phyloP scores from a whole-genome alignment of 1,139 yeast species.

The Yamadazyma siamensis region DNA sequence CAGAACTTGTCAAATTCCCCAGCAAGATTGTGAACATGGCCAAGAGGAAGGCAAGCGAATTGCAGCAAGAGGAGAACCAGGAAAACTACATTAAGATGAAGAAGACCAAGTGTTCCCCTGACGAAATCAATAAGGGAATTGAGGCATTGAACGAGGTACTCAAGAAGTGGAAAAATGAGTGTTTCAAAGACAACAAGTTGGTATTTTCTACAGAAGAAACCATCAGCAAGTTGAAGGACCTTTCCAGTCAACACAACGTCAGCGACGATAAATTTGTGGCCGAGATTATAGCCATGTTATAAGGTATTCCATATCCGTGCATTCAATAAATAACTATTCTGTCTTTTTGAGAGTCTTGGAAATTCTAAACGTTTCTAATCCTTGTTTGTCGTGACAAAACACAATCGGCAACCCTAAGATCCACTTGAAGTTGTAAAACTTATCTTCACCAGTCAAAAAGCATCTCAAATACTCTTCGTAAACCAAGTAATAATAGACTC shows the following conservation, averaged over 20 bases:
- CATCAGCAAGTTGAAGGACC: conserved; percentile 31
- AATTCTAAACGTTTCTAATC: conserved; percentile 20
- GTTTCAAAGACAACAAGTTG: conserved; percentile 39
- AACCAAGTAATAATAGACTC: conserved; percentile 55
- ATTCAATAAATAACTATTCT: conserved; percentile 2
- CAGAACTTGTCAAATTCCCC: conserved; percentile 93
- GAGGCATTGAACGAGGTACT: conserved; percentile 52
- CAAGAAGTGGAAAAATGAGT: conserved; percentile 55
- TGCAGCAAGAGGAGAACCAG: conserved; percentile 63
- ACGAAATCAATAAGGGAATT: conserved; percentile 57
- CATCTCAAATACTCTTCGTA: conserved; percentile 72
- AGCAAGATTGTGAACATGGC: conserved; percentile 89
- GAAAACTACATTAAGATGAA: conserved; percentile 41
- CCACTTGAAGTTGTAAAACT: conserved; percentile 53
- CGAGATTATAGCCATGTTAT: conserved; percentile 38
- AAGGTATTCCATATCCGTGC: conserved; percentile 6
- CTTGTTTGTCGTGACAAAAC: conserved; percentile 26
- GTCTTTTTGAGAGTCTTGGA: neutral
- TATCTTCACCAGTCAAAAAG: conserved; percentile 50
- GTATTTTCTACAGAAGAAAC: conserved; percentile 31
- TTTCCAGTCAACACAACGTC: conserved; percentile 25
- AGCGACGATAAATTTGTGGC: conserved; percentile 37
- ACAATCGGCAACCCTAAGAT: conserved; percentile 41
- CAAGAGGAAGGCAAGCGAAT: conserved; percentile 84
- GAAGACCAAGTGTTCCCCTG: conserved; percentile 49